A percentile compares a stretch with the other conserved stretches of the same genome.
Conservation (phyloP, 768 basidiomycete species). For the Rhodotorula paludigena region DNA sequence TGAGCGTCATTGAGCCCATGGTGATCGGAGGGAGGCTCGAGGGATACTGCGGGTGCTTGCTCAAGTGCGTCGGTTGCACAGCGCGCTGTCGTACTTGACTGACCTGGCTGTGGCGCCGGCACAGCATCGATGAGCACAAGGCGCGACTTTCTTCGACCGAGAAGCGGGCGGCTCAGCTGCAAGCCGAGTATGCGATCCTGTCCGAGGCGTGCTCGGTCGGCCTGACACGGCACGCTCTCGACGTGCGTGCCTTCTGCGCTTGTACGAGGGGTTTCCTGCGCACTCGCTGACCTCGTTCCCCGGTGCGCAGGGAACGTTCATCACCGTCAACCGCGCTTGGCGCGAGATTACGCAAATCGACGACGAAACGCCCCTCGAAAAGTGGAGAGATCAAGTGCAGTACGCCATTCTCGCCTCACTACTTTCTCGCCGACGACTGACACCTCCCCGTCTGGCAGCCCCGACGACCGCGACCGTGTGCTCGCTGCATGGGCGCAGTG, state of each 20-base stretch:
- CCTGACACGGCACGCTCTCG: background rate
- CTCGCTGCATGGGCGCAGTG: background rate
- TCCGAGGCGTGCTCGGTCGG: conserved; percentile 4
- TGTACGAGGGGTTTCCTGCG: too few relatives aligned
- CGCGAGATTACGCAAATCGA: background rate
- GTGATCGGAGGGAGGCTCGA: conserved; percentile 6
- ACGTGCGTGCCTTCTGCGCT: too few relatives aligned
- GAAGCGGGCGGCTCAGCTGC: conserved; percentile 2
- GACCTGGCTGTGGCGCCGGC: background rate
- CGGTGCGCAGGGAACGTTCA: conserved; percentile 8
- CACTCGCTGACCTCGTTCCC: too few relatives aligned
- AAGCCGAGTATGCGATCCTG: conserved; percentile 7
- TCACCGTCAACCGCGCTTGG: conserved; percentile 24
- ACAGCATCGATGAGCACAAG: conserved; percentile 25
- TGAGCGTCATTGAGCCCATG: background rate
- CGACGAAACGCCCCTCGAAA: background rate
- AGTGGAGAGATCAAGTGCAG: background rate
- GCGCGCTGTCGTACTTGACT: background rate
- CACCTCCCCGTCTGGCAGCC: background rate
- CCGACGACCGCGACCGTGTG: conserved; percentile 4
- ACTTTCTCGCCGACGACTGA: background rate
- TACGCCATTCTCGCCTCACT: background rate
- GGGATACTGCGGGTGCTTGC: conserved; percentile 10
- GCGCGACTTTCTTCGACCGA: conserved; percentile 1
- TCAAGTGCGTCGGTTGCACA: conserved; percentile 20